Base-by-base conservation (phyloP, 108 stramenopile species). In the Pinguiococcus pyrenoidosus region DNA sequence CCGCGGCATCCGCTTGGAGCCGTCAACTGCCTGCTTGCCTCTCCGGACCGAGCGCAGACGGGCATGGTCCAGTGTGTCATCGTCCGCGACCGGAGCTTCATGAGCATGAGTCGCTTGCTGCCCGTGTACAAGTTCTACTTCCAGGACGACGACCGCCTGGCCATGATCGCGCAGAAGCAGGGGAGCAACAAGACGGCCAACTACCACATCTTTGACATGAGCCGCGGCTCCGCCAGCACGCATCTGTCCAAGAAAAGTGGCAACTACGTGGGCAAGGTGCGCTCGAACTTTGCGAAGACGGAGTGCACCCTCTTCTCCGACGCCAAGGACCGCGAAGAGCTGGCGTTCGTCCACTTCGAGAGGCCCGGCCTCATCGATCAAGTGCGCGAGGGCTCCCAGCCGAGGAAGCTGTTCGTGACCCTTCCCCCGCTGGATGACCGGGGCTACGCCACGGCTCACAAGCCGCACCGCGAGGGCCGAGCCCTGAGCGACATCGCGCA, bases 151-250 rank as follows among this genome's bases (percentile, higher is more conserved):
- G 53, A 61, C 17, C 43, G 26, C 12, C 59, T 64, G 29, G 27
- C 27, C 29, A 34, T 69, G 56, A 32, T 62, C 23, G 68, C 52
- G 28, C 34, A 56, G 46, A 69, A 69, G 64, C 52, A 59, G 57
- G n/a, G 25, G 37, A 47, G 54, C 4, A 66, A 54, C 53, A 46
- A 60, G 13, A 56, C 72, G 39, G 39, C 68, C 6, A 79, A 79
- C 58, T 79, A 77, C 46, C 73, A 75, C 44, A 38, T 81, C 37
- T 81, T 77, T 38, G 78, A 81, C 62, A 76, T 77, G 50, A 29
- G 59, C 21, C 49, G 79, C 4, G 79, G 69, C 21, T 72, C 68
- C 0, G 55, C 32, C 33, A 40, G 44, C 47, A 27, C 29, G 34
- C 73, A 76, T 17, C 58, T 81, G 7, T 49, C 67, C 4, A 81